Conservation (phyloP, 495 filamentous ascomycete genomes). For the Talaromyces ruber region DNA sequence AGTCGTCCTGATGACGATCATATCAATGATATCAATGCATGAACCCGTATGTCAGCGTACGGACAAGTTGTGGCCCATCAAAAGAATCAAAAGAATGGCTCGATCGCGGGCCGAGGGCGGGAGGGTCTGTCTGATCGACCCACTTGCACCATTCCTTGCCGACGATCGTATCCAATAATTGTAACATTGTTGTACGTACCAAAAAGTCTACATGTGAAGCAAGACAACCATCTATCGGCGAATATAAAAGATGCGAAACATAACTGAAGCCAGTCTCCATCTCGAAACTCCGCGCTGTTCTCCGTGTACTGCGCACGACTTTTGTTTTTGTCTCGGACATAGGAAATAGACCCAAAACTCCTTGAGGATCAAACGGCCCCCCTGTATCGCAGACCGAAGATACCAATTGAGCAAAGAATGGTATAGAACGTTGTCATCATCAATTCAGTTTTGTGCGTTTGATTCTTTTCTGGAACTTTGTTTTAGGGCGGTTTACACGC, state of each 20-base stretch:
- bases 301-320: no score
- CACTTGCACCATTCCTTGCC: not conserved
- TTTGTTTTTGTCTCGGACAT: not conserved
- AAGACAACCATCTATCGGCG: not conserved
- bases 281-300: not conserved
- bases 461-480: not conserved
- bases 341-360: not conserved
- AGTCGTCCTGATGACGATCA: not conserved
- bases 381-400: not conserved
- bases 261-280: not conserved
- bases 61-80: not conserved
- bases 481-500: not conserved
- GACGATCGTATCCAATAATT: not conserved
- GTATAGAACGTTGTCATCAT: not conserved
- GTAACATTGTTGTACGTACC: not conserved
- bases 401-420: not conserved
- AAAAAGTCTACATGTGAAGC: not conserved
- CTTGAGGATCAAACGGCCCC: not conserved
- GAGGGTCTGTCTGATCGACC: not conserved
- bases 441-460: not conserved
- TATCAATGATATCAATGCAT: not conserved
- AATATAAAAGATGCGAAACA: not conserved
- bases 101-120: constrained; percentile 4
- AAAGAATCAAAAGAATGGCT: not conserved
- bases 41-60: not conserved